Base-by-base conservation (phyloP, 805 yeast species). In the Candida cerambycidarum region DNA sequence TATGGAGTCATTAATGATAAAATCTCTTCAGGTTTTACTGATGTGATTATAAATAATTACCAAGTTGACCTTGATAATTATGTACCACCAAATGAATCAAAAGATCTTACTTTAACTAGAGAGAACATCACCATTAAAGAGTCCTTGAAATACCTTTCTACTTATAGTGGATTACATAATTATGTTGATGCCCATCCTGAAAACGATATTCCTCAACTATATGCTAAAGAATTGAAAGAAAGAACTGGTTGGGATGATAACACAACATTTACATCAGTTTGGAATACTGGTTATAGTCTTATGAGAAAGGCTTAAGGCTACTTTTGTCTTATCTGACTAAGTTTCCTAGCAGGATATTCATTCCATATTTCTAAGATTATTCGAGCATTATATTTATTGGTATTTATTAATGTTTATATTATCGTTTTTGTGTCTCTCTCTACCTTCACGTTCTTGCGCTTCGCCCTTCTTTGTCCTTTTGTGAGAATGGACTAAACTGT, bases 111-210 rank as follows among this genome's bases (percentile, higher is more conserved):
- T 32, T 55, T 70, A 37, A 61, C 71, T 37, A 67, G 67, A 38
- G 59, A 64, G 42, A 56, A 63, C 12, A 61, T 73, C 29, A 62
- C 78, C 0, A 45, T 88, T 27, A 58, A 51, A 4, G 78, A 69
- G 4, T 80, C 74, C 50, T 58, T 67, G 3, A 59, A 69, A 14
- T 85, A 87, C 57, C 55, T 83, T 17, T 61, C 67, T n/a, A 85
- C 96, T 0, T 83, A 82, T 75, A 83, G 93, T 54, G 75, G 86
- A 1, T 79, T 75, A 57, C 87, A 82, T 60, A 68, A 65, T 32
- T 84, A 80, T 76, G 61, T 63, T 38, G 63, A 63, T 14, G 65
- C 73, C 5, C 65, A 68, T 1, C 56, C 56, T 33, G 53, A 50
- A 21, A 66, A 65, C 4, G 52, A 59, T 1, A 62, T 67, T 32